phyloP scores from a whole-genome alignment of 2,329 filamentous ascomycete species.

The Chaetothyriales sp. region DNA sequence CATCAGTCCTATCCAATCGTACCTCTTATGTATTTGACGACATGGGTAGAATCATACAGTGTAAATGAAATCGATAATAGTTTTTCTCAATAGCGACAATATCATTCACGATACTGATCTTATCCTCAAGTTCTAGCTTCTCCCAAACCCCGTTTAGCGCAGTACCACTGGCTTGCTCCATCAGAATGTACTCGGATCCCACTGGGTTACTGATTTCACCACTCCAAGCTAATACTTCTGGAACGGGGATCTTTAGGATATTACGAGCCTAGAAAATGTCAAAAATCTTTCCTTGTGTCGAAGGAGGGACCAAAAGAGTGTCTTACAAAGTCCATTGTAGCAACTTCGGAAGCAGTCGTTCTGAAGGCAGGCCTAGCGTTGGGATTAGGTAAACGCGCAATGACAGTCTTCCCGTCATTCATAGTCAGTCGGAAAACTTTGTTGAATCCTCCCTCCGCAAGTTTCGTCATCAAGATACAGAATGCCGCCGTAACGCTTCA shows the following conservation, averaged over 20 bases:
- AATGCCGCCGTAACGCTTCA: no score
- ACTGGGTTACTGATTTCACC: constrained; percentile 16
- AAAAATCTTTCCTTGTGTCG: constrained; percentile 11
- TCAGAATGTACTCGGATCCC: constrained; percentile 21
- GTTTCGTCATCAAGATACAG: constrained; percentile 8
- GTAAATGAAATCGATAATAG: constrained; percentile 25
- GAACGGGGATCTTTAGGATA: constrained; percentile 17
- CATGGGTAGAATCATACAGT: constrained; percentile 16
- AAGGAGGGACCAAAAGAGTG: constrained; percentile 1
- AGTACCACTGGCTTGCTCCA: constrained; percentile 21
- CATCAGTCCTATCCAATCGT: no score
- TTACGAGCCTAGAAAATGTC: constrained; percentile 4
- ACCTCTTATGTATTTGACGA: no score
- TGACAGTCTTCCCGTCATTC: constrained; percentile 19
- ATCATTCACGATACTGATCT: constrained; percentile 14
- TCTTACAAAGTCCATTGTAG: constrained; percentile 18
- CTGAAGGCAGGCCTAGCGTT: constrained; percentile 20
- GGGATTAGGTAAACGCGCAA: constrained; percentile 23
- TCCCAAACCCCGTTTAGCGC: constrained; percentile 21
- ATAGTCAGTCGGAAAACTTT: constrained; percentile 17
- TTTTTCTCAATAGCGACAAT: constrained; percentile 25
- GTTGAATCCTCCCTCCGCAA: constrained; percentile 11
- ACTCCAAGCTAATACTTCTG: constrained; percentile 17
- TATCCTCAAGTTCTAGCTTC: constrained; percentile 20
- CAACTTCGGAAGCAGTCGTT: constrained; percentile 24